Evolutionary conservation across 805 yeast genomes (phyloP).

Genomic region (Spencermartinsiella europaea): DNA sequence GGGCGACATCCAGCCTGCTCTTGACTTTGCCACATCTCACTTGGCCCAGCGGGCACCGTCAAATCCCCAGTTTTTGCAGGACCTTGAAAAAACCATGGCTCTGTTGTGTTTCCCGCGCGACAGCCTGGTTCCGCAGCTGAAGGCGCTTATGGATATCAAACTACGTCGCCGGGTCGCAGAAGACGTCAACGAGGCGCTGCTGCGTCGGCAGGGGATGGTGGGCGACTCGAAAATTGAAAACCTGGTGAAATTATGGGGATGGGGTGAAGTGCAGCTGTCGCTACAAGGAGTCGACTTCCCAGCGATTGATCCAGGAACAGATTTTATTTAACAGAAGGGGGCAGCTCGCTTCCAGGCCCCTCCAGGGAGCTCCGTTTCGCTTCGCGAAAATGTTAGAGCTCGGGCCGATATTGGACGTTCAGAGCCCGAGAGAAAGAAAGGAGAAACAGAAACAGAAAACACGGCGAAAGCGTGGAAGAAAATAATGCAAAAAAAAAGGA

Average conservation of each 20-base stretch:
- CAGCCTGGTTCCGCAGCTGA: constrained; percentile 39
- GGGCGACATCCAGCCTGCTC: constrained; percentile 22
- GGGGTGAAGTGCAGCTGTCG: constrained; percentile 51
- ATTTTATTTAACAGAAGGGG: constrained; percentile 18
- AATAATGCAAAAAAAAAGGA: no score
- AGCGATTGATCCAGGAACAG: constrained; percentile 24
- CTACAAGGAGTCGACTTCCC: constrained; percentile 36
- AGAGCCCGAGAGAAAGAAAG: no score
- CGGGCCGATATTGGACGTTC: no score
- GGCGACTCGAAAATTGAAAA: constrained; percentile 42
- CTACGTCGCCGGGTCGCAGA: constrained; percentile 62
- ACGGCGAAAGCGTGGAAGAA: no score
- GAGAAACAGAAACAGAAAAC: no score
- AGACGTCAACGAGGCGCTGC: constrained; percentile 62
- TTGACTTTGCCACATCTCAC: constrained; percentile 35
- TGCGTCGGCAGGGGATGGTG: constrained; percentile 36
- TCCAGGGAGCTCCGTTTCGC: no score
- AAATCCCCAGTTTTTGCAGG: constrained; percentile 51
- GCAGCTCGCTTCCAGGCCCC: neutral
- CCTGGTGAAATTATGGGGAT: constrained; percentile 55
- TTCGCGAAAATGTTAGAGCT: no score
- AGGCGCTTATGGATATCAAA: constrained; percentile 51
- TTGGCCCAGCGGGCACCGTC: constrained; percentile 56
- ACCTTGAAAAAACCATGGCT: constrained; percentile 80
- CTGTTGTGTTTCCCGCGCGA: constrained; percentile 49